phyloP scores from a whole-genome alignment of 495 filamentous ascomycete species.

The Durotheca rogersii region DNA sequence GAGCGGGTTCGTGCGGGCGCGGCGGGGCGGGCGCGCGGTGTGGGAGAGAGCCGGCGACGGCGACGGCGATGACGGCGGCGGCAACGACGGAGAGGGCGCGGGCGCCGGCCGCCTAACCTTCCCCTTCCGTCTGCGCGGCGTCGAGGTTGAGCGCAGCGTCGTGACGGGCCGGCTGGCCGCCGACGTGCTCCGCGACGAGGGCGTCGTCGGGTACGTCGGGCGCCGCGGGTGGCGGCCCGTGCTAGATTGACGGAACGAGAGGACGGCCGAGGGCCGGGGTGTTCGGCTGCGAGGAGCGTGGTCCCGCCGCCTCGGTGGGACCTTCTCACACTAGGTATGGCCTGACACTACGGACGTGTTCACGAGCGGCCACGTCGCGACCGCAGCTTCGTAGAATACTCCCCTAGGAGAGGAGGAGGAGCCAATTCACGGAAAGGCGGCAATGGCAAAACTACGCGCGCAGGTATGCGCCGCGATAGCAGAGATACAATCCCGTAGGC shows the following conservation, averaged over 20 bases:
- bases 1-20: constrained; percentile 52
- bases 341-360: no score
- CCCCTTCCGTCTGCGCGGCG: constrained; percentile 60
- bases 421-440: no score
- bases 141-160: constrained; percentile 59
- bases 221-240: constrained; percentile 61
- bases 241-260: constrained; percentile 40
- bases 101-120: constrained; percentile 39
- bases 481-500: no score
- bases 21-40: constrained; percentile 20
- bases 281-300: no score
- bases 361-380: no score
- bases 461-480: no score
- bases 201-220: constrained; percentile 53
- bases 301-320: no score
- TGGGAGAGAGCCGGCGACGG: constrained; percentile 31
- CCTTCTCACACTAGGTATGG: no score
- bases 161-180: constrained; percentile 58
- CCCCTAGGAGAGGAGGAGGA: no score
- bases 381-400: no score
- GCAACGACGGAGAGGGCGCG: constrained; percentile 33
- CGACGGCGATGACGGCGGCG: background rate
- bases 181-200: constrained; percentile 61
- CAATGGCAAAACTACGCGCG: no score
- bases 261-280: background rate